Base-by-base conservation (phyloP, 192 early-diverging fungal species). In the Linnemannia elongata region DNA sequence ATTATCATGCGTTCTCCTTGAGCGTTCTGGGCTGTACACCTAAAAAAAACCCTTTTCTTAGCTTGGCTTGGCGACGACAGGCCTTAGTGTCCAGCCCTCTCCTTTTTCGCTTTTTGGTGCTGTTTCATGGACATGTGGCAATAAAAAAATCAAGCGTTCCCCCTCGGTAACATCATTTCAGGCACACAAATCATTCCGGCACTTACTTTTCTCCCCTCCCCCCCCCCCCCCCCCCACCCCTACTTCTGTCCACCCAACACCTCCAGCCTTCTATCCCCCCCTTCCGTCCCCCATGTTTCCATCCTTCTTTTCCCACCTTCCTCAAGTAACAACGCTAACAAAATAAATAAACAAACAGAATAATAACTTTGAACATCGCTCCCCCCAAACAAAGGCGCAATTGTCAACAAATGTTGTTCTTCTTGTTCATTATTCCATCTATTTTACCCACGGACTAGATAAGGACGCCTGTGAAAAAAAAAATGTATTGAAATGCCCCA, bases 371-470 rank as follows among this genome's bases (percentile, higher is more conserved):
- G n/a, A n/a, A n/a, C 27, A 27, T 63, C n/a, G n/a, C n/a, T n/a
- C 6, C 10, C 5, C 4, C n/a, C 57, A 63, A 63, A 63, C 57
- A 63, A 12, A 30, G 60, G 27, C 30, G 27, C 10, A 30, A 66
- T 33, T 66, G 0, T 33, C 24, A 9, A 66, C 2, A 33, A 66
- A 66, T 66, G 30, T 66, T 30, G 30, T 33, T 52, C 4, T 66
- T 66, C 9, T 4, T 66, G 10, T 66, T 33, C 12, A 30, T 66
- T 30, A 10, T 15, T 66, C 17, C 49, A 22, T 35, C 30, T 66
- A 66, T 66, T 66, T 33, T 66, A 66, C 60, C 60, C 60, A 66
- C 30, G 30, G 60, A 66, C 60, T 66, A 66, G 60, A 66, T 66
- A 27, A 27, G 55, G n/a, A 60, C 8, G 17, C 49, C 49, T 52